A percentile compares a stretch with the other conserved stretches of the same genome.
Evolutionary conservation across 306 rosid species (phyloP).

Genomic region (Gillenia trifoliata): DNA sequence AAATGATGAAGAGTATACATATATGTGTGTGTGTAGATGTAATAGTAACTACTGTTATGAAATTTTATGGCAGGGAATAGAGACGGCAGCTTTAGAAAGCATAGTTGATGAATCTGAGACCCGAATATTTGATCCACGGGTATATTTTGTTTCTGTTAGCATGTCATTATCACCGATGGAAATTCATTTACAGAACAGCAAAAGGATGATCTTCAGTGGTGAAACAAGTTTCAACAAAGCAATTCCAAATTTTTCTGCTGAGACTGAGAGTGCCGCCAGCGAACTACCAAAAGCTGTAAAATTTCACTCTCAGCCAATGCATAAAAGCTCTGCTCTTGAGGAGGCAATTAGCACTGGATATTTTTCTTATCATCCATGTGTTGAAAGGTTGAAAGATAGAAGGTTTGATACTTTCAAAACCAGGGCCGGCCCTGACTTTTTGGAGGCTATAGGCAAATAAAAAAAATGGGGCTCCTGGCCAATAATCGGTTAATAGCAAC

Average conservation of each 20-base stretch:
- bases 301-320: conserved; percentile 71
- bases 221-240: conserved; percentile 28
- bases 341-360: conserved; percentile 6
- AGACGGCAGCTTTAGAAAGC: too few relatives aligned
- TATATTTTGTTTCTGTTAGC: conserved; percentile 60
- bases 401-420: conserved; percentile 81
- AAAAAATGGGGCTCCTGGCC: too few relatives aligned
- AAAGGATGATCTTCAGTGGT: conserved; percentile 35
- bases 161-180: conserved; percentile 59
- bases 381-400: conserved; percentile 39
- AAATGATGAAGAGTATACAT: too few relatives aligned
- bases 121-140: conserved; percentile 44
- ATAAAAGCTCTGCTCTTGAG: conserved; percentile 21
- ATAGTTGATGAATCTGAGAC: conserved; percentile 22
- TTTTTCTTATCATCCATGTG: conserved; percentile 26
- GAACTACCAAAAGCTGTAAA: conserved; percentile 32
- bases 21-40: too few relatives aligned
- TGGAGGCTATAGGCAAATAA: too few relatives aligned
- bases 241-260: conserved; percentile 8
- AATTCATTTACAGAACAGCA: conserved; percentile 19
- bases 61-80: too few relatives aligned
- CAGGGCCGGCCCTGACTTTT: too few relatives aligned
- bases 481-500: too few relatives aligned
- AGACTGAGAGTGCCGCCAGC: neutral
- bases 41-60: too few relatives aligned